These are phyloP conservation scores for Starmerella vaccinii DNA, from an alignment of 805 yeast species.

Conservation along the genomic window DNA sequence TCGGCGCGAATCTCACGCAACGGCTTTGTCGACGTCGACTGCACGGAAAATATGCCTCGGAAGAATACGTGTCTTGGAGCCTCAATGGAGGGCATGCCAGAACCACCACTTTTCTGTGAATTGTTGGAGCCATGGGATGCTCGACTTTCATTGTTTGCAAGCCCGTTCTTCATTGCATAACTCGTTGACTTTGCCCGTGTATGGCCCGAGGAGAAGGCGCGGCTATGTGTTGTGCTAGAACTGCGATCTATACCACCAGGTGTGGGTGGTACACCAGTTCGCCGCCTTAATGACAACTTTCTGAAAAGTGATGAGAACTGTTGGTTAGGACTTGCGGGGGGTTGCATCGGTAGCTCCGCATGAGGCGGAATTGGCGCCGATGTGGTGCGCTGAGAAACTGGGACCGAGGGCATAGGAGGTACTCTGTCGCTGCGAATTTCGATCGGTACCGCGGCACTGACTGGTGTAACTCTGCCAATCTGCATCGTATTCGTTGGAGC, in stretches of 20 bases:
- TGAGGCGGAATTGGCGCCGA: neutral
- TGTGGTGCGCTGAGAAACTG: neutral
- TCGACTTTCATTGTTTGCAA: constrained; percentile 1
- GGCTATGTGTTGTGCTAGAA: neutral
- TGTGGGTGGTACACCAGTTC: neutral
- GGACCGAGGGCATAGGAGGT: constrained; percentile 8
- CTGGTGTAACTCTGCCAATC: constrained; percentile 13
- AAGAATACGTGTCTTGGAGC: constrained; percentile 82
- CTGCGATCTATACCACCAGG: neutral
- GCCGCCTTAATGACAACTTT: constrained; percentile 21
- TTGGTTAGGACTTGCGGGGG: neutral
- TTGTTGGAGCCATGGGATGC: neutral
- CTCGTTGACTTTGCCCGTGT: constrained; percentile 23
- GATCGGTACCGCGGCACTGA: constrained; percentile 5
- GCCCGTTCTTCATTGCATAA: constrained; percentile 10
- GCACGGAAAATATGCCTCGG: constrained; percentile 89
- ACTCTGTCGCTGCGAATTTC: neutral
- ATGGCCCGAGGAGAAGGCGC: constrained; percentile 12
- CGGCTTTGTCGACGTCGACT: constrained; percentile 88
- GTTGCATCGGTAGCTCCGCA: neutral
- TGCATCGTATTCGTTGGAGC: constrained; percentile 7
- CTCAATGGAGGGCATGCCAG: constrained; percentile 84
- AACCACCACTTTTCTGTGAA: constrained; percentile 2
- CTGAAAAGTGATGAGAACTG: constrained; percentile 19
- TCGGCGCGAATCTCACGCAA: constrained; percentile 79